Base-by-base conservation (phyloP, 225 moss, liverwort and hornwort genomes). In the Asterella californica region DNA sequence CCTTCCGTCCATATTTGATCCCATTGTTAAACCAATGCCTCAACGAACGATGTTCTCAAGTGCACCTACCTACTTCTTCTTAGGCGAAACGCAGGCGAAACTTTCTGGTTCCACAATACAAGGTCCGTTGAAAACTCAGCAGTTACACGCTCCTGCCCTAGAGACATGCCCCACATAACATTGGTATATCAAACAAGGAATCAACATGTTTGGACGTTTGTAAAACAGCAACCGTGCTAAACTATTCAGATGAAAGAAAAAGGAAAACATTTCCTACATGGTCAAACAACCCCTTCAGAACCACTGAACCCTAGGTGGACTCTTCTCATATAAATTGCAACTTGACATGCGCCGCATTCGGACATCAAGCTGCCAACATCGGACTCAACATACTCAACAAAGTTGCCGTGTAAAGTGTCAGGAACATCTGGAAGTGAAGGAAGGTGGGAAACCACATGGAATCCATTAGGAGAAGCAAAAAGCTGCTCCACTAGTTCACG, bases 61-160 rank as follows among this genome's bases (percentile, higher is more conserved):
- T 18, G 54, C 80, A 33, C 80, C 80, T 74, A 81, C 80, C 80
- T 46, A 80, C 15, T 42, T 54, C 15, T 37, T 70, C 24, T n/a
- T 59, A 49, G 42, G 59, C 34, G 36, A 72, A 71, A 60, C 37
- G 46, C 38, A 38, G 37, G 69, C 71, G 34, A 38, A 59, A 42
- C 78, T 67, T 66, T 75, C 42, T 63, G 80, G 46, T 0, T 81
- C 80, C 80, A 80, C 19, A 60, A 63, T 29, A 2, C 42, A 46
- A 17, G 15, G 62, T 64, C 65, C 74, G 73, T 62, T 80, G 80
- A 24, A n/a, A 54, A 72, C 60, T 52, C 33, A 38, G 73, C 30
- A 72, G 59, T 74, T 30, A 74, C 50, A 57, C 80, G 80, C 80
- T 81, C 80, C 80, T 55, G 74, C 75, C 80, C 80, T 81, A 81